These are phyloP conservation scores for Abrus pulchellus DNA, from an alignment of 306 rosid genomes.

Conservation along the genomic window DNA sequence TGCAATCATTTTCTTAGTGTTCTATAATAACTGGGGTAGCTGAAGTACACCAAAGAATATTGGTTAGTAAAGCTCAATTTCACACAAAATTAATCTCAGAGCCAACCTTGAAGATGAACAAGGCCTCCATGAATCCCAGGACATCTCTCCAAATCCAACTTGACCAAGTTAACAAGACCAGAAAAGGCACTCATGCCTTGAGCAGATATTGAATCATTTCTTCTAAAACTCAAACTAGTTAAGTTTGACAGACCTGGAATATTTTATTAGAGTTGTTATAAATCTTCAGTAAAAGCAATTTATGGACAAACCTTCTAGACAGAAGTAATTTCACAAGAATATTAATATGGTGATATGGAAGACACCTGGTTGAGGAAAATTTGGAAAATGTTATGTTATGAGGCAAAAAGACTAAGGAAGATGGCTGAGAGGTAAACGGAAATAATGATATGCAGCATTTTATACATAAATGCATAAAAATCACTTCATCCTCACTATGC, in stretches of 20 bases:
- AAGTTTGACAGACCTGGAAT: slow-evolving; percentile 81
- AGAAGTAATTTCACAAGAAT: slow-evolving; percentile 20
- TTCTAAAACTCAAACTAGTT: slow-evolving; percentile 85
- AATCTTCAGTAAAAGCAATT: slow-evolving; percentile 30
- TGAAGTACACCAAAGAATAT: slow-evolving; percentile 23
- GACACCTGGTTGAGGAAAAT: slow-evolving; percentile 16
- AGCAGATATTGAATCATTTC: slow-evolving; percentile 84
- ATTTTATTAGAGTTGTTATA: slow-evolving; percentile 43
- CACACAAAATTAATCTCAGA: slow-evolving; percentile 40
- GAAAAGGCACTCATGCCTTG: slow-evolving; percentile 81
- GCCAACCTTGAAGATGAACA: slow-evolving; percentile 79
- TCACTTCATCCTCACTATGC: slow-evolving; percentile 25
- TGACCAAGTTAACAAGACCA: slow-evolving; percentile 72
- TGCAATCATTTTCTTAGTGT: neutral
- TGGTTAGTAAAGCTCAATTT: neutral
- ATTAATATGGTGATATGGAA: neutral
- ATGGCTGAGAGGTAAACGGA: slow-evolving; percentile 4
- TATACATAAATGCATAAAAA: slow-evolving; percentile 17
- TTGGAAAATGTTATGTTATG: neutral
- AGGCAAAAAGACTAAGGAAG: slow-evolving; percentile 11
- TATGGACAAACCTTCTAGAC: slow-evolving; percentile 21
- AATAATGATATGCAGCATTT: neutral
- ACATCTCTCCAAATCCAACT: slow-evolving; percentile 96
- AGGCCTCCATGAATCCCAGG: slow-evolving; percentile 93
- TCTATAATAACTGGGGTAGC: neutral